Evolutionary conservation across 2,329 filamentous ascomycete genomes (phyloP).

Genomic region (Knufia fluminis): DNA sequence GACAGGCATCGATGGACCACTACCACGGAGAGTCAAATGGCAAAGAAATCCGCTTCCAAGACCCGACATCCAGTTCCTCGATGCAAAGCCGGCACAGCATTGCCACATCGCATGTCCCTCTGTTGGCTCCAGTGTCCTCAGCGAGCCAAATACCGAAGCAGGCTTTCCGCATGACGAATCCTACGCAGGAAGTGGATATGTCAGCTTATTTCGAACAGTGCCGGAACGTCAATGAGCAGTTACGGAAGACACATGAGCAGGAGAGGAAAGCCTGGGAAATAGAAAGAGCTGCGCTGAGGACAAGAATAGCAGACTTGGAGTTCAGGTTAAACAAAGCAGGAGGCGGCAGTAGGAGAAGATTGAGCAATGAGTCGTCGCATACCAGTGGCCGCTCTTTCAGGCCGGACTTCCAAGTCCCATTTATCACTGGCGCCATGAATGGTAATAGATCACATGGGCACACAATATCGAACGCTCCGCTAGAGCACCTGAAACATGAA

Average conservation of each 20-base stretch:
- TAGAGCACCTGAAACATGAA: constrained; percentile 3
- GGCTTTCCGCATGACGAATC: constrained; percentile 17
- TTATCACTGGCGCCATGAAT: not conserved
- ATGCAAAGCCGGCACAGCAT: constrained; percentile 33
- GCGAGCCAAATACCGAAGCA: constrained; percentile 20
- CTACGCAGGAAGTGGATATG: constrained; percentile 22
- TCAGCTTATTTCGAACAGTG: constrained; percentile 35
- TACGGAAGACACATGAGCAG: constrained; percentile 33
- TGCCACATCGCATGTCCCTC: constrained; percentile 28
- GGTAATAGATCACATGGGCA: not conserved
- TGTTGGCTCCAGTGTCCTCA: constrained; percentile 24
- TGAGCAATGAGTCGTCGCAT: constrained; percentile 19
- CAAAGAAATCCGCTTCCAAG: constrained; percentile 36
- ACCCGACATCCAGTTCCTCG: constrained; percentile 23
- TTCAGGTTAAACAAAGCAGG: constrained; percentile 23
- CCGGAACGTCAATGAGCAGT: constrained; percentile 32
- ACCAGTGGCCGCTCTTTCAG: constrained; percentile 11
- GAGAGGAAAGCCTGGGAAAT: constrained; percentile 38
- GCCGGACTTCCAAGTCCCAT: constrained; percentile 1
- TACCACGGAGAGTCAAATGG: constrained; percentile 19
- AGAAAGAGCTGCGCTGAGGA: constrained; percentile 33
- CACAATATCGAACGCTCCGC: constrained; percentile 13
- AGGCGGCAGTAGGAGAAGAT: constrained; percentile 18
- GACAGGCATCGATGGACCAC: constrained; percentile 1
- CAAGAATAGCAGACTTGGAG: constrained; percentile 35